Percentiles rank a stretch among this genome's conserved stretches.
Conservation (phyloP, 176 grass and related monocot species). For the Carex littledalei region DNA sequence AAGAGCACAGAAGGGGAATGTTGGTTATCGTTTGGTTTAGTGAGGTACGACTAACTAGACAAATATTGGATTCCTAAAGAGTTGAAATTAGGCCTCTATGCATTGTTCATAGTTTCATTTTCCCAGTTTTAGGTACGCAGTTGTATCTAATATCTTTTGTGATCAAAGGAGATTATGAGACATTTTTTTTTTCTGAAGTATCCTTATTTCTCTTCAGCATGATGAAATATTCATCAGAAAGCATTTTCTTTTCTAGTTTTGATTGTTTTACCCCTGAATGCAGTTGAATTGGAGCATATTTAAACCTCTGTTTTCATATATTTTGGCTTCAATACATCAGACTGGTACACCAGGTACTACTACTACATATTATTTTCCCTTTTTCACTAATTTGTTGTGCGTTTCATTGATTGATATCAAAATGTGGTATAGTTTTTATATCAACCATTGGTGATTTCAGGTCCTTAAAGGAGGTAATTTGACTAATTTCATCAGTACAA, state of each 20-base stretch:
- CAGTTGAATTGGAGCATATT: neutral
- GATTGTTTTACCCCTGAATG: neutral
- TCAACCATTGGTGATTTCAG: neutral
- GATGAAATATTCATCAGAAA: neutral
- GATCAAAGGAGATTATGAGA: neutral
- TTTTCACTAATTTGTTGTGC: neutral
- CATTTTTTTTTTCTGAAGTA: neutral
- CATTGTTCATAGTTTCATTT: neutral
- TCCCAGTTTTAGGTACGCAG: neutral
- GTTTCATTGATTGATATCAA: neutral
- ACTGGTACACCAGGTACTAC: neutral
- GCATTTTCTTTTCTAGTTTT: neutral
- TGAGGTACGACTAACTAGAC: constrained; percentile 4
- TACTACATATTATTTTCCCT: neutral
- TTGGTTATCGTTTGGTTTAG: constrained; percentile 16
- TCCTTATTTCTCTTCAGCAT: neutral
- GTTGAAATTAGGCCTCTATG: neutral
- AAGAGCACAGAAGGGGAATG: neutral
- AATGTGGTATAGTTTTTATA: neutral
- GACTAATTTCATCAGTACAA: neutral
- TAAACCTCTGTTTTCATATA: neutral
- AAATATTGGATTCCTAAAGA: neutral
- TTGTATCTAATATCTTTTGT: neutral
- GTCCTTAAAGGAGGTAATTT: neutral
- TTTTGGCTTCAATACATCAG: neutral